A percentile compares a stretch with the other conserved stretches of the same genome.
These are phyloP conservation scores for Asterochloris erici DNA, from an alignment of 139 green algal genomes.

Conservation along the genomic window DNA sequence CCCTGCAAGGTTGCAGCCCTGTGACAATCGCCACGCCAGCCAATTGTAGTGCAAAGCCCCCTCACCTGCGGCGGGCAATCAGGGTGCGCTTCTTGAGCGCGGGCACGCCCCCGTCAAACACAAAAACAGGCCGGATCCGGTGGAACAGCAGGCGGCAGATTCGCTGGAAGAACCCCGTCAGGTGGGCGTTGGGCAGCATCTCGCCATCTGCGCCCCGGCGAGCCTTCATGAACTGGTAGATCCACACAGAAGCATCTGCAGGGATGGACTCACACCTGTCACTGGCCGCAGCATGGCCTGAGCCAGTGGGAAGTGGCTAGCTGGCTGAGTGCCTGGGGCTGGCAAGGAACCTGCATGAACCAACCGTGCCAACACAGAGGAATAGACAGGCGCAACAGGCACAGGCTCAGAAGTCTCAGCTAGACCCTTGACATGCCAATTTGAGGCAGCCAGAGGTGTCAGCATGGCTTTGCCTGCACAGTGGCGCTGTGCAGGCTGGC, in stretches of 20 bases:
- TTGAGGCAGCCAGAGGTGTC: no score
- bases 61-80: slow-evolving; percentile 50
- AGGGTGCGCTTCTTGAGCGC: slow-evolving; percentile 88
- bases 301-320: not conserved
- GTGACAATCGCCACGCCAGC: no score
- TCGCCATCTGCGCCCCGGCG: slow-evolving; percentile 94
- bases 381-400: no score
- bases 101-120: slow-evolving; percentile 96
- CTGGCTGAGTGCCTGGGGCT: not conserved
- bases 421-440: no score
- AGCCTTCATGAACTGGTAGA: slow-evolving; percentile 94
- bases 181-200: slow-evolving; percentile 89
- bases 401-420: no score
- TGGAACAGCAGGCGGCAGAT: slow-evolving; percentile 97
- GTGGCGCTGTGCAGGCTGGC: no score
- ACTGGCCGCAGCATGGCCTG: not conserved
- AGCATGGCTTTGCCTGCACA: no score
- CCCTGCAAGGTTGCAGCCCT: no score
- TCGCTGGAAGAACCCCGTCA: slow-evolving; percentile 94
- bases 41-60: not conserved
- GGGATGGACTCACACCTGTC: not conserved
- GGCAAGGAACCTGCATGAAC: not conserved
- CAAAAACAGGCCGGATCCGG: slow-evolving; percentile 89
- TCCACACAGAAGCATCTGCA: slow-evolving; percentile 95
- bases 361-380: not conserved